A percentile compares a stretch with the other conserved stretches of the same genome.
These are phyloP conservation scores for Poronia punctata DNA, from an alignment of 495 filamentous ascomycete species.

Conservation along the genomic window DNA sequence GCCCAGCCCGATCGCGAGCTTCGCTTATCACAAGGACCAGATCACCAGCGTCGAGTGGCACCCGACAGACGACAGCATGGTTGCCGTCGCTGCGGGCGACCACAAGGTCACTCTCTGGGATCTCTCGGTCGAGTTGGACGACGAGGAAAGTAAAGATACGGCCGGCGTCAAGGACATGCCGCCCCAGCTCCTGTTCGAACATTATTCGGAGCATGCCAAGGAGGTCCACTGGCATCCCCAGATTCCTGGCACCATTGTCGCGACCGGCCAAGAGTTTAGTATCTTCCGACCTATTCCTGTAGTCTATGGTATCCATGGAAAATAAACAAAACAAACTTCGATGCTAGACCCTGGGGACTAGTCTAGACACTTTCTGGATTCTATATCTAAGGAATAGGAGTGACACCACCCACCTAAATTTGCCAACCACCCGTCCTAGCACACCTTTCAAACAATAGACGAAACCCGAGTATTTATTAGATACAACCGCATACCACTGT, in stretches of 20 bases:
- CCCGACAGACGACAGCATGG: conserved; percentile 88
- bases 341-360: too few species aligned
- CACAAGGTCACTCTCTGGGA: conserved; percentile 96
- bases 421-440: too few species aligned
- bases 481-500: too few species aligned
- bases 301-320: conserved; percentile 26
- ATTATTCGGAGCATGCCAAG: conserved; percentile 90
- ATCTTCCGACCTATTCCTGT: conserved; percentile 58
- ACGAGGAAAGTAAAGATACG: conserved; percentile 88
- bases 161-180: conserved; percentile 84
- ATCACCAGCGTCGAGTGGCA: conserved; percentile 97
- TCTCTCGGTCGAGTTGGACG: conserved; percentile 90
- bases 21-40: conserved; percentile 90
- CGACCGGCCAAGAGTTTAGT: conserved; percentile 80
- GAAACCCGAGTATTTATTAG: too few species aligned
- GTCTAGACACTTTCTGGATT: too few species aligned
- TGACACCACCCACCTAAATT: too few species aligned
- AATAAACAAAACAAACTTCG: too few species aligned
- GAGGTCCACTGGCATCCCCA: conserved; percentile 96
- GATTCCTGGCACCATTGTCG: conserved; percentile 85
- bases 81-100: conserved; percentile 87
- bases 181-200: conserved; percentile 90
- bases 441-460: too few species aligned
- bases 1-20: conserved; percentile 74
- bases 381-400: too few species aligned